Conservation (phyloP, 169 alveolate genomes). For the Theileria luwenshuni region DNA sequence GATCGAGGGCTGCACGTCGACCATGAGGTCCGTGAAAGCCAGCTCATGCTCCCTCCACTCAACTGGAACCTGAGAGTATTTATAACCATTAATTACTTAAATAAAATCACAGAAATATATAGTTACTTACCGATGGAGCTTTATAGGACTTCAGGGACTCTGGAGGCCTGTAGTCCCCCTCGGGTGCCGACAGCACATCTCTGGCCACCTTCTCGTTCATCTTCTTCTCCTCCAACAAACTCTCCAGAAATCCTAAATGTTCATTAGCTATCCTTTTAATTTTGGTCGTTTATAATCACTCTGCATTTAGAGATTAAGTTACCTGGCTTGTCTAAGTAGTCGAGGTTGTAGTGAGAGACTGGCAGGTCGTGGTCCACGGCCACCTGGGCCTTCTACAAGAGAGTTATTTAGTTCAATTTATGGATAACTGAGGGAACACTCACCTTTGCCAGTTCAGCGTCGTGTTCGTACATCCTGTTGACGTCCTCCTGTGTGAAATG, state of each 20-base stretch:
- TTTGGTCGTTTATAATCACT: background rate
- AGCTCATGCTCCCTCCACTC: slow-evolving; percentile 69
- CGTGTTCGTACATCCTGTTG: slow-evolving; percentile 78
- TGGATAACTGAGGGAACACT: background rate
- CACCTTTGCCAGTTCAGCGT: slow-evolving; percentile 74
- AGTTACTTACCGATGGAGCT: slow-evolving; percentile 37
- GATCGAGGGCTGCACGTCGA: slow-evolving; percentile 66
- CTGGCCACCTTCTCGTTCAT: slow-evolving; percentile 57
- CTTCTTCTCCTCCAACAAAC: slow-evolving; percentile 64
- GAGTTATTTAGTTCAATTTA: background rate
- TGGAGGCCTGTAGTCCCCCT: slow-evolving; percentile 57
- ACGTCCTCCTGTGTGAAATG: slow-evolving; percentile 80
- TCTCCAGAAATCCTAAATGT: slow-evolving; percentile 56
- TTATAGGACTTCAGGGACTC: slow-evolving; percentile 31
- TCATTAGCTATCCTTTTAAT: background rate
- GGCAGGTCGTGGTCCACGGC: slow-evolving; percentile 80
- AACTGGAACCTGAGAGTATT: slow-evolving; percentile 39
- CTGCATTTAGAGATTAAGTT: background rate
- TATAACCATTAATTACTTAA: background rate
- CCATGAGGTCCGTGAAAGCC: slow-evolving; percentile 68
- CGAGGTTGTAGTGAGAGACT: slow-evolving; percentile 74
- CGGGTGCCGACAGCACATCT: slow-evolving; percentile 56
- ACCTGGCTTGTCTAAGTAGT: slow-evolving; percentile 75
- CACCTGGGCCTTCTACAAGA: slow-evolving; percentile 75
- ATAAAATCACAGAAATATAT: background rate